Base-by-base conservation (phyloP, 2,329 filamentous ascomycete species). In the Volutella citrinella region DNA sequence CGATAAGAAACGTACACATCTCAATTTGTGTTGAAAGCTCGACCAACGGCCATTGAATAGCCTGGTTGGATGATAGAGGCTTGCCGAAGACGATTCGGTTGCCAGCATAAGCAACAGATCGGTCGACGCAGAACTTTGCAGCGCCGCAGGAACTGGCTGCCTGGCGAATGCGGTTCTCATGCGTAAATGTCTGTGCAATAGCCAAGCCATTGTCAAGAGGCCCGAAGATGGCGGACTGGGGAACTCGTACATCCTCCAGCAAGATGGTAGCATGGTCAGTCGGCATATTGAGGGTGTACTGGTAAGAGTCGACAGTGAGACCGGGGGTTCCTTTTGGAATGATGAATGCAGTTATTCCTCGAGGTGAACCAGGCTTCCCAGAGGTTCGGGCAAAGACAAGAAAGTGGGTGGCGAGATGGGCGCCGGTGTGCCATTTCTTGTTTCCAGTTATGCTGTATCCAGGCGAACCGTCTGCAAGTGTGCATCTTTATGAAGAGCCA, bases 281-380 rank as follows among this genome's bases (percentile, higher is more conserved):
- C 7, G 43, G 43, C 43, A 46, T 46, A 19, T 46, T 46, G 23
- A 46, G 40, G 4, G 40, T 46, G 30, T 35, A 43, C 25, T 46
- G 40, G 16, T 39, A 46, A 3, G 43, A 46, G 10, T 19, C 13
- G 5, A 46, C 21, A 3, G 32, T 32, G 10, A 46, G 18, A 7
- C 43, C 43, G 3, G 37, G 22, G 8, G 30, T 25, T 9, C 36
- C 30, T 14, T 27, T 22, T 7, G 40, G 35, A 11, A 42, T 33
- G 8, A 46, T 15, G 15, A 41, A 41, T 6, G 40, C 40, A 2
- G 41, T 46, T 30, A 46, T 44, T 12, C 43, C 35, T 11, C 28
- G 24, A 11, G 41, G 31, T 5, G 36, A 35, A 2, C 43, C 43
- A 6, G 24, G 21, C 14, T 33, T 39, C 13, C 43, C 40, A n/a